Percentiles rank a stretch among this genome's conserved stretches.
These are phyloP conservation scores for Solanum sparsipilum DNA, from an alignment of 257 asterid genomes.

Conservation along the genomic window DNA sequence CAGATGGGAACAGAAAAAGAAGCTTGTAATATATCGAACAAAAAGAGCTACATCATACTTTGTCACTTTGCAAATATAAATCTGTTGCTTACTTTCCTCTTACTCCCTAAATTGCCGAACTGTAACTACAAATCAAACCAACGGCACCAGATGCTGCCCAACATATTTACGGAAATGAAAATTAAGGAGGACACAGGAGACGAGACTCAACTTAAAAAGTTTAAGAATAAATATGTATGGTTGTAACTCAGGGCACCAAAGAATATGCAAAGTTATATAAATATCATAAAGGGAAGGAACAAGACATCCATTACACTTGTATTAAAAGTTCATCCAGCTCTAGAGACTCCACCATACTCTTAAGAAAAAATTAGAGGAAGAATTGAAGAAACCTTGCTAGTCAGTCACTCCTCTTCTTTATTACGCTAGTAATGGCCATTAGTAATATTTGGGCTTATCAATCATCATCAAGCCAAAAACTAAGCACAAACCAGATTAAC, in stretches of 20 bases:
- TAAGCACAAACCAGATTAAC: neutral
- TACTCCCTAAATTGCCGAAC: neutral
- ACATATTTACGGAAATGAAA: neutral
- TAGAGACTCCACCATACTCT: neutral
- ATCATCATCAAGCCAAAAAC: neutral
- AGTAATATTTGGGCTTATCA: neutral
- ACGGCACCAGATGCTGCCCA: neutral
- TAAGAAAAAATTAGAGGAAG: neutral
- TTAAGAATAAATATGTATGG: neutral
- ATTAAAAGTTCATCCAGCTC: neutral
- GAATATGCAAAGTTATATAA: neutral
- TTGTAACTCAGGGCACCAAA: neutral
- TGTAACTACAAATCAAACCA: neutral
- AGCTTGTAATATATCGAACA: neutral
- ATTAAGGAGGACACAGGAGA: neutral
- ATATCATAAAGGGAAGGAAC: neutral
- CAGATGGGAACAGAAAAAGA: neutral
- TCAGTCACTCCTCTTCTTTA: neutral
- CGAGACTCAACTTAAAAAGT: neutral
- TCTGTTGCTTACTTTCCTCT: neutral
- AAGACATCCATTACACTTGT: neutral
- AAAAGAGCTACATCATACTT: neutral
- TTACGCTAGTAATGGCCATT: neutral
- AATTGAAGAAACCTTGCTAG: neutral
- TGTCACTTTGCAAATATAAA: neutral